A percentile compares a stretch with the other conserved stretches of the same genome.
Conservation (phyloP, 345 rosid species). For the Eucalyptus pauciflora region DNA sequence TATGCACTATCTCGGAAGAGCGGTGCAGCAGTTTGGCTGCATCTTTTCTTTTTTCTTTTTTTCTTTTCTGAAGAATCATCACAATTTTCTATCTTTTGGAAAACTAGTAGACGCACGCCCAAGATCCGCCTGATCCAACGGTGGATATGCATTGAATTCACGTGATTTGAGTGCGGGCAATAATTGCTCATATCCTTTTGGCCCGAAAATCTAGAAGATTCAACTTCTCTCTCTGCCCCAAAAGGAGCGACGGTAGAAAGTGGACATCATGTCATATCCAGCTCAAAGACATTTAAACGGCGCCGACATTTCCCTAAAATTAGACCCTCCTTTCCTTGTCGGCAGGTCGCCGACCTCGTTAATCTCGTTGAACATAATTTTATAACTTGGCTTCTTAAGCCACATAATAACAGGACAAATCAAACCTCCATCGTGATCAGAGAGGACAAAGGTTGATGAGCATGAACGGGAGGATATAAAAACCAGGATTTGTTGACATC, state of each 20-base stretch:
- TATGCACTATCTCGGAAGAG: neutral
- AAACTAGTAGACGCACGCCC: neutral
- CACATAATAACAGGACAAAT: neutral
- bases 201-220: neutral
- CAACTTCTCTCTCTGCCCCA: neutral
- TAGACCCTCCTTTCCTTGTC: neutral
- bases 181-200: neutral
- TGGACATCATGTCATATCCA: neutral
- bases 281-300: neutral
- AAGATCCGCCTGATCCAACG: neutral
- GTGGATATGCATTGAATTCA: neutral
- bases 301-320: neutral
- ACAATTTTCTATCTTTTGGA: neutral
- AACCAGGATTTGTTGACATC: neutral
- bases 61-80: neutral
- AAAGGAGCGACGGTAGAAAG: neutral
- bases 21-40: neutral
- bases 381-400: neutral
- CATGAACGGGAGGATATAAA: neutral
- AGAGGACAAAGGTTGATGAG: neutral
- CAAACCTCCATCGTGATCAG: neutral
- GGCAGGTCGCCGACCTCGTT: neutral
- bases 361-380: neutral
- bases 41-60: neutral
- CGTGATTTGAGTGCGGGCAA: neutral